Base-by-base conservation (phyloP, 345 rosid genomes). In the Citrus australasica region DNA sequence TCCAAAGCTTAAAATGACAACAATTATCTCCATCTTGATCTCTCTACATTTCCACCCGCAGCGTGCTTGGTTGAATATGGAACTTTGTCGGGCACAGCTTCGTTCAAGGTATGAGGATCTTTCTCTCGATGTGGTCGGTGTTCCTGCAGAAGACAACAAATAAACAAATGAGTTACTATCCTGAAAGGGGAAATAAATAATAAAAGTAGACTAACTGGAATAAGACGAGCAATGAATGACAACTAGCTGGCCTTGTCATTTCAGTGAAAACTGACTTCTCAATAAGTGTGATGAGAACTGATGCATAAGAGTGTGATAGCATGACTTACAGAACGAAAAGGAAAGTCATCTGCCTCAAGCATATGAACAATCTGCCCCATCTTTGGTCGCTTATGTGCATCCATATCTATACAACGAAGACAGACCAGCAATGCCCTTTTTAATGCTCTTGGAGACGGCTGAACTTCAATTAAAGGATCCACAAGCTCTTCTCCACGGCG, bases 281-380 rank as follows among this genome's bases (percentile, higher is more conserved):
- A 21, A 48, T 16, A 7, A 69, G 60, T 38, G 55, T 62, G 21
- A 35, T 7, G 17, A 53, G 48, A 68, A n/a, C 6, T 60, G 19
- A 40, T 5, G 30, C 61, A 27, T 1, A 60, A 67, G 51, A 55
- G 10, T 6, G 22, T 27, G 75, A 6, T 46, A 65, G 67, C 14
- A 60, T 61, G n/a, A 80, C 97, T 82, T 87, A 95, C 99, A 19
- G 90, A 27, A 74, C 98, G 97, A 76, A 90, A 95, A 73, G 93
- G 93, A 80, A 91, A 92, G 69, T 96, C 98, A 19, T 94, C 98
- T 10, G 92, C 93, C 79, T 93, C 99, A n/a, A 96, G 98, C 99
- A 96, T 90, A 81, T 93, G 98, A 82, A 92, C 90, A 62, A 96
- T 89, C 82, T 93, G 99, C 70, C 99, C 97, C 99, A 96, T 96